phyloP scores from a whole-genome alignment of 2,329 filamentous ascomycete species.

The Claviceps sp. region DNA sequence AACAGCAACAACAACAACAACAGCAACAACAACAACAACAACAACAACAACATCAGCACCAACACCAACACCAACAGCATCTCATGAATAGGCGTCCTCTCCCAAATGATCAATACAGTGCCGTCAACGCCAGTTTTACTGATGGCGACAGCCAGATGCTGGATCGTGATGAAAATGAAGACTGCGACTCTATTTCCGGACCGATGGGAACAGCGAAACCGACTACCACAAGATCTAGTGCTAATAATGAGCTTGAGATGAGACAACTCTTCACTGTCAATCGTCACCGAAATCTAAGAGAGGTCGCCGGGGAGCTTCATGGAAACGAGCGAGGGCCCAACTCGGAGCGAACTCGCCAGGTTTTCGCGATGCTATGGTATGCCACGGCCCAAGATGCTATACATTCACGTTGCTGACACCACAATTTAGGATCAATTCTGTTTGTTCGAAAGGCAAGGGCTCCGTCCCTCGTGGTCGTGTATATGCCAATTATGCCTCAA shows the following conservation, averaged over 20 bases:
- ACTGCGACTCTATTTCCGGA: slow-evolving; percentile 38
- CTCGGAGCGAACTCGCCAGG: slow-evolving; percentile 70
- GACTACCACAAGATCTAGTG: slow-evolving; percentile 51
- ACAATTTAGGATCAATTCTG: slow-evolving; percentile 51
- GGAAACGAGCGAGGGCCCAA: slow-evolving; percentile 69
- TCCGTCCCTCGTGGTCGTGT: slow-evolving; percentile 88
- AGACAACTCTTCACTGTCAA: slow-evolving; percentile 61
- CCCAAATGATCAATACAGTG: slow-evolving; percentile 38
- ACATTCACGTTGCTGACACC: slow-evolving; percentile 1
- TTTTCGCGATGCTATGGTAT: slow-evolving; percentile 83
- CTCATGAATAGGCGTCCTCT: slow-evolving; percentile 34
- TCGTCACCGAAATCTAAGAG: slow-evolving; percentile 50
- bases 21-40: background rate
- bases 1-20: slow-evolving; percentile 16
- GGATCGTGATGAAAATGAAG: slow-evolving; percentile 46
- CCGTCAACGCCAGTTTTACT: slow-evolving; percentile 36
- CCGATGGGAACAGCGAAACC: slow-evolving; percentile 37
- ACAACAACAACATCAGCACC: background rate
- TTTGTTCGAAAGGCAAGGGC: slow-evolving; percentile 61
- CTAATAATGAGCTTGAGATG: slow-evolving; percentile 72
- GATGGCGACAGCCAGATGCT: slow-evolving; percentile 47
- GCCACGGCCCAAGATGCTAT: slow-evolving; percentile 14
- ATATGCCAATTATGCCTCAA: slow-evolving; percentile 87
- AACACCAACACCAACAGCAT: slow-evolving; percentile 21
- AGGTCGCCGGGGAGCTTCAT: slow-evolving; percentile 63